These are phyloP conservation scores for Fusarium keratoplasticum DNA, from an alignment of 2,329 filamentous ascomycete genomes.

Conservation along the genomic window DNA sequence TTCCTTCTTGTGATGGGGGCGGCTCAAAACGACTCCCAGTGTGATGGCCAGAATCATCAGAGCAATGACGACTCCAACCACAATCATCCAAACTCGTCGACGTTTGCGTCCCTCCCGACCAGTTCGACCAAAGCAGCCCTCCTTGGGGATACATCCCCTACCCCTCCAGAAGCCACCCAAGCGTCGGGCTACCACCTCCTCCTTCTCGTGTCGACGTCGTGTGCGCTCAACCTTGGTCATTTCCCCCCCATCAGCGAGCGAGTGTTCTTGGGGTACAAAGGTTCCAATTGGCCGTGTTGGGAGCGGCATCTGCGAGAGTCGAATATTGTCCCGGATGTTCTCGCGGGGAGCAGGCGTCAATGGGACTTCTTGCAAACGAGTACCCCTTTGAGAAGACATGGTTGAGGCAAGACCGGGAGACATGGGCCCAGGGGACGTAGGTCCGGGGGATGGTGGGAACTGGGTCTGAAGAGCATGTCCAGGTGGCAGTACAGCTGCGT, in stretches of 20 bases:
- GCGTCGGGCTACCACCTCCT: constrained; percentile 70
- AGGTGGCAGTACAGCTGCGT: constrained; percentile 69
- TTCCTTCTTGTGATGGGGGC: constrained; percentile 37
- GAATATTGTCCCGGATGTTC: constrained; percentile 19
- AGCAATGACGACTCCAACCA: constrained; percentile 62
- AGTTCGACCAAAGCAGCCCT: constrained; percentile 73
- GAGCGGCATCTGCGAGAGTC: constrained; percentile 45
- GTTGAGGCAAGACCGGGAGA: constrained; percentile 72
- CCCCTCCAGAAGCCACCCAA: constrained; percentile 74
- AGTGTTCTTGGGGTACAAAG: constrained; percentile 59
- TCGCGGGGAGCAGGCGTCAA: constrained; percentile 56
- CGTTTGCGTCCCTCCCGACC: constrained; percentile 73
- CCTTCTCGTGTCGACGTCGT: constrained; percentile 71
- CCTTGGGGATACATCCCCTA: constrained; percentile 70
- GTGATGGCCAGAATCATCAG: constrained; percentile 69
- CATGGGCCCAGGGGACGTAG: constrained; percentile 68
- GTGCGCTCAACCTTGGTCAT: constrained; percentile 62
- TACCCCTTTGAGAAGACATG: constrained; percentile 72
- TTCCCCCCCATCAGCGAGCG: constrained; percentile 53
- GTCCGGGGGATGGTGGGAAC: constrained; percentile 69
- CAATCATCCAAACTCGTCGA: constrained; percentile 68
- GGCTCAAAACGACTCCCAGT: constrained; percentile 67
- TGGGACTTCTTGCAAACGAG: constrained; percentile 70
- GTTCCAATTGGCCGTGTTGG: constrained; percentile 60
- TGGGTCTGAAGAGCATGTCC: constrained; percentile 59